Evolutionary conservation across 75 land plant species (phyloP).

Genomic region (Larix kaempferi): DNA sequence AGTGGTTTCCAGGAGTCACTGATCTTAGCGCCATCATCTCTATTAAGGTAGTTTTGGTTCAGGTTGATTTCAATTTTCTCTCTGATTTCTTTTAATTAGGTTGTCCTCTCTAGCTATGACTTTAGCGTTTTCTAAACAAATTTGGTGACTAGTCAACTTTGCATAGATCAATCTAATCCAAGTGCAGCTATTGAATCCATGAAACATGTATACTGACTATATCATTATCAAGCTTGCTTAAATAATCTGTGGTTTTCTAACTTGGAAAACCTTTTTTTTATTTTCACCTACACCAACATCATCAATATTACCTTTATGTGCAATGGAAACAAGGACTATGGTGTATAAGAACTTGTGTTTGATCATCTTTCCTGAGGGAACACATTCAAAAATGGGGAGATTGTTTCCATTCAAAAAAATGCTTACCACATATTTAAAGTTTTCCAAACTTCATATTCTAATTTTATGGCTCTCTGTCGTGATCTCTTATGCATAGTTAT

Average conservation of each 20-base stretch:
- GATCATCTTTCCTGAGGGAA: background rate
- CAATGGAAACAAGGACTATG: constrained; percentile 9
- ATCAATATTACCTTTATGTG: background rate
- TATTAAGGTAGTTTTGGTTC: too few species aligned
- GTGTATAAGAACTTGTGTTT: too few species aligned
- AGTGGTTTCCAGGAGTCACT: too few species aligned
- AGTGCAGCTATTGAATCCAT: too few species aligned
- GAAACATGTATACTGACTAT: too few species aligned
- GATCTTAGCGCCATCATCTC: too few species aligned
- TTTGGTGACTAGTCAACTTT: too few species aligned
- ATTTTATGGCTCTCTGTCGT: background rate
- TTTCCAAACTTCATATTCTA: background rate
- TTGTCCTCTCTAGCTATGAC: too few species aligned
- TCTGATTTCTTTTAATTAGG: too few species aligned
- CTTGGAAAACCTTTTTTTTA: background rate
- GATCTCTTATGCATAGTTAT: background rate
- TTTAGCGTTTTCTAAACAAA: too few species aligned
- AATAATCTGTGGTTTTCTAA: background rate
- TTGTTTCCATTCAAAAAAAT: constrained; percentile 57
- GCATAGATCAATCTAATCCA: too few species aligned
- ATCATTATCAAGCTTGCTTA: background rate
- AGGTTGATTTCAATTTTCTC: too few species aligned
- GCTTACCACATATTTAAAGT: background rate
- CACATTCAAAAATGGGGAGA: constrained; percentile 31
- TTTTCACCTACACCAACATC: background rate